Evolutionary conservation across 768 basidiomycete species (phyloP).

Genomic region (Boletus subparvulus): DNA sequence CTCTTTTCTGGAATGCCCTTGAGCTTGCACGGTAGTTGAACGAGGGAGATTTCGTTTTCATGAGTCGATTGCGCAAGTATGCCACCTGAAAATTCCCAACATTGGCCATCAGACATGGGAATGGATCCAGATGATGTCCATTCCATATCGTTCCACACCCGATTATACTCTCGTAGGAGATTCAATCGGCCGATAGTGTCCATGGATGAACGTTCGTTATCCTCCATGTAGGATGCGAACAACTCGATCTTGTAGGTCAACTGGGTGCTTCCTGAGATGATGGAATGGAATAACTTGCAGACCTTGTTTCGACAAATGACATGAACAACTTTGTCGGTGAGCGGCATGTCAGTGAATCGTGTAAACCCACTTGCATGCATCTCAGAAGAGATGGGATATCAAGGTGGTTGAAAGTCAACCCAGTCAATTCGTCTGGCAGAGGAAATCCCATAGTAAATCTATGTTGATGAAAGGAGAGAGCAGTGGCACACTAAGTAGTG

Average conservation of each 20-base stretch:
- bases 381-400: slow-evolving; percentile 30
- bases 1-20: slow-evolving; percentile 26
- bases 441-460: slow-evolving; percentile 14
- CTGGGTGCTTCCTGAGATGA: slow-evolving; percentile 10
- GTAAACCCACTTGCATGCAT: slow-evolving; percentile 27
- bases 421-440: slow-evolving; percentile 34
- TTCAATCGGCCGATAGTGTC: slow-evolving; percentile 24
- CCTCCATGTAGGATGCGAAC: slow-evolving; percentile 30
- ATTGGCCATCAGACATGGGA: slow-evolving; percentile 16
- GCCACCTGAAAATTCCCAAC: slow-evolving; percentile 38
- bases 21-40: slow-evolving; percentile 32
- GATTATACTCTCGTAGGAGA: slow-evolving; percentile 28
- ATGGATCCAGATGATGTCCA: slow-evolving; percentile 17
- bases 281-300: slow-evolving; percentile 30
- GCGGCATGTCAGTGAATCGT: not conserved
- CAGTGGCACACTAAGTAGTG: not conserved
- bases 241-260: slow-evolving; percentile 34
- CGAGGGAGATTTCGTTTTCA: slow-evolving; percentile 19
- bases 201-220: slow-evolving; percentile 17
- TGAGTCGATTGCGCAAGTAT: slow-evolving; percentile 32
- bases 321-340: not conserved
- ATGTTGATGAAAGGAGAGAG: not conserved
- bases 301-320: slow-evolving; percentile 18
- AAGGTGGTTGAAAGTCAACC: slow-evolving; percentile 24
- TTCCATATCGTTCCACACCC: slow-evolving; percentile 29